Percentiles rank a stretch among this genome's conserved stretches.
phyloP scores from a whole-genome alignment of 2,329 filamentous ascomycete genomes.

The Colletotrichum cuscutae region DNA sequence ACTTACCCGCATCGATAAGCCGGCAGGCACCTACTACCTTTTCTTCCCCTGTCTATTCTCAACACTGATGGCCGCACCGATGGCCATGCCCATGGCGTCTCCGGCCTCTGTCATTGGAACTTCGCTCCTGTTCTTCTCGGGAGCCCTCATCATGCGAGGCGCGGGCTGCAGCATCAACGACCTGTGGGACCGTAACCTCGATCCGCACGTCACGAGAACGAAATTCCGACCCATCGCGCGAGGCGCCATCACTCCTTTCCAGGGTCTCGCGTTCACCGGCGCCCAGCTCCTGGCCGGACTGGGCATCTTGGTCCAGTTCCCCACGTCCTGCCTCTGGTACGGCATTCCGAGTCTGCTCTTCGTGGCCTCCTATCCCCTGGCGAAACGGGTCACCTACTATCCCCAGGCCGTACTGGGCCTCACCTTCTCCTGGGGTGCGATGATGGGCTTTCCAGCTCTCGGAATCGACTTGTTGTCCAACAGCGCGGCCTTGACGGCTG shows the following conservation, averaged over 20 bases:
- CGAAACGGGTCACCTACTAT: constrained; percentile 88
- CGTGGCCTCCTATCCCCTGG: constrained; percentile 81
- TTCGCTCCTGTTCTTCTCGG: constrained; percentile 76
- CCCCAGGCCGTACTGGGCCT: constrained; percentile 85
- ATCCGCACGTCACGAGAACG: constrained; percentile 81
- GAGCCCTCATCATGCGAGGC: constrained; percentile 86
- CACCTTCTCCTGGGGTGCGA: constrained; percentile 89
- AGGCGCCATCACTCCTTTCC: constrained; percentile 76
- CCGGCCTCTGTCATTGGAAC: constrained; percentile 73
- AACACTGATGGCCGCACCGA: constrained; percentile 80
- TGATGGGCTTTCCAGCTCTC: constrained; percentile 88
- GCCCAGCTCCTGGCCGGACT: constrained; percentile 79
- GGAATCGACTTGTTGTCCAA: constrained; percentile 79
- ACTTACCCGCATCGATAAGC: constrained; percentile 83
- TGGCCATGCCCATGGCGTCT: constrained; percentile 69
- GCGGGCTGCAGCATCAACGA: constrained; percentile 92
- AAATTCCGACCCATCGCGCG: constrained; percentile 83
- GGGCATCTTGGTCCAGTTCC: constrained; percentile 80
- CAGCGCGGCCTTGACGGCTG: constrained; percentile 70
- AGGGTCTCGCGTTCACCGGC: constrained; percentile 80
- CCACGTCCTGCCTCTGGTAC: constrained; percentile 78
- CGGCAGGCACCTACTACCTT: constrained; percentile 84
- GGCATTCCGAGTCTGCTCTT: constrained; percentile 79
- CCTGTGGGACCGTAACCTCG: constrained; percentile 88
- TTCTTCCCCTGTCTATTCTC: constrained; percentile 89